These are phyloP conservation scores for Endoconidiophora polonica DNA, from an alignment of 2,329 filamentous ascomycete genomes.

Conservation along the genomic window DNA sequence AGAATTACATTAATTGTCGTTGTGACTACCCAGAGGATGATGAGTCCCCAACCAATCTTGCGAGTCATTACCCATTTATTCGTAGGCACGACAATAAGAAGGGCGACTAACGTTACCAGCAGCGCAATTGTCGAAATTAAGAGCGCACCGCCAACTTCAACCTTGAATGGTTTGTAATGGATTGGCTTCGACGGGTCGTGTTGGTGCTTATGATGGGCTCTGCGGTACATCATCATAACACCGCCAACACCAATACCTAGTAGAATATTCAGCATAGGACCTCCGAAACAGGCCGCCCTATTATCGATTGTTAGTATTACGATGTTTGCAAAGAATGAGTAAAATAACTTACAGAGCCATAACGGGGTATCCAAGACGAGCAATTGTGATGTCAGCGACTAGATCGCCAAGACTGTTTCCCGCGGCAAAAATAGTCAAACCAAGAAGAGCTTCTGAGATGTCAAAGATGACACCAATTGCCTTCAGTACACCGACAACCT, in stretches of 20 bases:
- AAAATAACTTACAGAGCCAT: conserved; percentile 56
- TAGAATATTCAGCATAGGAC: conserved; percentile 92
- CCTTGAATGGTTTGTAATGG: conserved; percentile 59
- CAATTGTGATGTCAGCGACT: conserved; percentile 87
- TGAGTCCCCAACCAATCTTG: conserved; percentile 64
- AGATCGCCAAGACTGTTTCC: conserved; percentile 91
- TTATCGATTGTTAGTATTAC: conserved; percentile 1
- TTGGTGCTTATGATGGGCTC: conserved; percentile 48
- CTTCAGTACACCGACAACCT: conserved; percentile 91
- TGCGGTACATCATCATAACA: conserved; percentile 65
- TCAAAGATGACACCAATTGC: conserved; percentile 78
- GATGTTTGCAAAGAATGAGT: neutral
- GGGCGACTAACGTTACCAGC: conserved; percentile 57
- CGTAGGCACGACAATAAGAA: conserved; percentile 67
- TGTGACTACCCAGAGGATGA: conserved; percentile 64
- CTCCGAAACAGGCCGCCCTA: conserved; percentile 86
- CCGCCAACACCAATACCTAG: conserved; percentile 87
- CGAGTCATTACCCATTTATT: conserved; percentile 77
- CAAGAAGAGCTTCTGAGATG: conserved; percentile 88
- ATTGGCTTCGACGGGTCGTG: conserved; percentile 45
- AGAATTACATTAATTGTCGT: conserved; percentile 68
- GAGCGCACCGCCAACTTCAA: conserved; percentile 70
- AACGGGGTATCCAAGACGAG: conserved; percentile 81
- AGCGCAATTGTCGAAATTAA: conserved; percentile 75
- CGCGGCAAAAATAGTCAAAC: conserved; percentile 88